Percentiles rank a stretch among this genome's conserved stretches.
These are phyloP conservation scores for Cercospora nicotianae DNA, from an alignment of 2,329 filamentous ascomycete genomes.

Conservation along the genomic window DNA sequence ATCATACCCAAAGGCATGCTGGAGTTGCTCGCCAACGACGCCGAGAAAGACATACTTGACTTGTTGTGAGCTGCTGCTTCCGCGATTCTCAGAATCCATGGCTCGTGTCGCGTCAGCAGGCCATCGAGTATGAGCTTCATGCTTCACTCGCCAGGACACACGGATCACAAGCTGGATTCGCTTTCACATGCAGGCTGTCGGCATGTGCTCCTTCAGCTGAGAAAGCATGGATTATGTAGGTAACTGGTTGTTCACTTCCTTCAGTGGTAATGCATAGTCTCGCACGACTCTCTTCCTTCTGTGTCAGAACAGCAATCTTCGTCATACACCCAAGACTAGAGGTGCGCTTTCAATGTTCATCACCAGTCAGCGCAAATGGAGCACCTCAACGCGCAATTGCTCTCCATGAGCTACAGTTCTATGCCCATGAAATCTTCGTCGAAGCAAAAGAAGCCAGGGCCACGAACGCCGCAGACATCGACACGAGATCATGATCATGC, in stretches of 20 bases:
- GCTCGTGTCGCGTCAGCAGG: background rate
- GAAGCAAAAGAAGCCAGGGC: background rate
- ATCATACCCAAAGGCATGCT: conserved; percentile 98
- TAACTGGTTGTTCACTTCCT: background rate
- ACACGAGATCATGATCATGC: background rate
- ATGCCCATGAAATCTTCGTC: background rate
- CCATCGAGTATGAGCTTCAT: background rate
- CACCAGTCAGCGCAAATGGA: background rate
- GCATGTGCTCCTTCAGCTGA: background rate
- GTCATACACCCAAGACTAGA: background rate
- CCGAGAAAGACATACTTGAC: conserved; percentile 87
- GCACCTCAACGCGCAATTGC: background rate
- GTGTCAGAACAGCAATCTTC: background rate
- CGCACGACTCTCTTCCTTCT: background rate
- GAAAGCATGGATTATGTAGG: background rate
- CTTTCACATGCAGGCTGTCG: background rate
- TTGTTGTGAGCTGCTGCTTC: conserved; percentile 59
- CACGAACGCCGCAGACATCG: background rate
- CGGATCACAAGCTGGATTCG: background rate
- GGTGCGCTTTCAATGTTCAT: background rate
- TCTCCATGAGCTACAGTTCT: background rate
- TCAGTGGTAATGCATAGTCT: background rate
- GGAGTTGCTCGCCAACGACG: conserved; percentile 88
- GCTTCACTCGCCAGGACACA: background rate
- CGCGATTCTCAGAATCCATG: background rate